A percentile compares a stretch with the other conserved stretches of the same genome.
Conservation (phyloP, 139 green algal species). For the Closterium sp. region DNA sequence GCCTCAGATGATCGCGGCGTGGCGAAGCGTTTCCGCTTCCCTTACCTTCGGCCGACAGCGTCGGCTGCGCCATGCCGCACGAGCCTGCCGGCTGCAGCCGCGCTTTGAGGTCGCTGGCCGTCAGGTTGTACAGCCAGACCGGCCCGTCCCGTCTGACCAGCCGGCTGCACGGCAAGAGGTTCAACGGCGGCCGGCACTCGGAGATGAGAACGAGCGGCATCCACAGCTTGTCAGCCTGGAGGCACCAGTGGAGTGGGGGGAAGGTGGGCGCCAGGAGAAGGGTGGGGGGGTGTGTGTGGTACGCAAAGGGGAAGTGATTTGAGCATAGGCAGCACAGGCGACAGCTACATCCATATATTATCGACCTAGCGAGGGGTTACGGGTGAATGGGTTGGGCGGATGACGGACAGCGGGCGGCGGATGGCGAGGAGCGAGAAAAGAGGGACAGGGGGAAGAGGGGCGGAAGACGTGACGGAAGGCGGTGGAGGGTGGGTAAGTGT, state of each 20-base stretch:
- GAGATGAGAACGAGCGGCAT: constrained; percentile 7
- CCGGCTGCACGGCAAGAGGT: not conserved
- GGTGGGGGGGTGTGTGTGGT: too few relatives aligned
- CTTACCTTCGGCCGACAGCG: not conserved
- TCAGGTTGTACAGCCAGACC: constrained; percentile 7
- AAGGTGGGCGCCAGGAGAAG: too few relatives aligned
- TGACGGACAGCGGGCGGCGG: not conserved
- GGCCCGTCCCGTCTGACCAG: not conserved
- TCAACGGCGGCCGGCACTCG: not conserved
- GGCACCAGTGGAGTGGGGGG: not conserved
- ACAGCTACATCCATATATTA: too few relatives aligned
- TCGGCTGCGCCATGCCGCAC: not conserved
- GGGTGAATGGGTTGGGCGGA: too few relatives aligned
- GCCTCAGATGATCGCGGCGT: not conserved
- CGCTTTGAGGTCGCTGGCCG: not conserved
- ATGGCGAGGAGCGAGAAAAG: not conserved
- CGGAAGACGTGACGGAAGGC: too few relatives aligned
- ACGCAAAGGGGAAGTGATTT: not conserved
- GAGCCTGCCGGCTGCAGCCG: not conserved
- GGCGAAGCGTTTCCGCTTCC: not conserved
- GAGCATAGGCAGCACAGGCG: too few relatives aligned
- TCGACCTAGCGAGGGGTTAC: too few relatives aligned
- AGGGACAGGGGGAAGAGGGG: not conserved
- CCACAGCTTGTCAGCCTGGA: not conserved
- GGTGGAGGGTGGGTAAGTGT: not conserved